Evolutionary conservation across 2,329 filamentous ascomycete species (phyloP).

Genomic region (Hypoxylon sp.): DNA sequence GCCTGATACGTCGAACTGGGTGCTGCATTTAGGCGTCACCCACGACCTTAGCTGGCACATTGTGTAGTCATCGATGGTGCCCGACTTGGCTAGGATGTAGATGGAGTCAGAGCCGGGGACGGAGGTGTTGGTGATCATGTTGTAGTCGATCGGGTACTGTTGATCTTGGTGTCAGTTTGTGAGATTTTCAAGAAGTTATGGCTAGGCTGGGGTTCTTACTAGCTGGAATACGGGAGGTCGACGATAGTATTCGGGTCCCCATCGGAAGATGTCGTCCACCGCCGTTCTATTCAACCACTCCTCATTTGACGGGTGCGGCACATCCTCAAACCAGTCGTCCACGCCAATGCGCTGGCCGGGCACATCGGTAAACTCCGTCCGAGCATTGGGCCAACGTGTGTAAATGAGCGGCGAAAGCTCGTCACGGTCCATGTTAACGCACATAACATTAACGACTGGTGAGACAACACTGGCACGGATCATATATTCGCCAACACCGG

Average conservation of each 20-base stretch:
- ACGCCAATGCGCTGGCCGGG: constrained; percentile 55
- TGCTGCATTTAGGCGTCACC: constrained; percentile 76
- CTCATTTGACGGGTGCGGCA: constrained; percentile 54
- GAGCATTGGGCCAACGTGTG: constrained; percentile 68
- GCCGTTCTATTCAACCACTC: constrained; percentile 69
- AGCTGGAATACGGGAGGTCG: constrained; percentile 68
- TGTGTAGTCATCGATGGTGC: constrained; percentile 66
- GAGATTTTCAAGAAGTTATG: background rate
- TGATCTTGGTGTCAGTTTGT: background rate
- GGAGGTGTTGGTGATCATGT: constrained; percentile 74
- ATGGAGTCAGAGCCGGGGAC: constrained; percentile 65
- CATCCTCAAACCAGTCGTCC: constrained; percentile 57
- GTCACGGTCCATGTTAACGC: constrained; percentile 72
- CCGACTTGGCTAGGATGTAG: constrained; percentile 74
- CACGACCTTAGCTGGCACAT: constrained; percentile 78
- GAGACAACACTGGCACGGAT: constrained; percentile 78
- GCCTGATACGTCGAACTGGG: constrained; percentile 70
- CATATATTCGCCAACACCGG: constrained; percentile 77
- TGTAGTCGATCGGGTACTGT: constrained; percentile 72
- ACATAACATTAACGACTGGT: constrained; percentile 80
- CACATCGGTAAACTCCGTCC: constrained; percentile 55
- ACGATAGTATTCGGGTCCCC: constrained; percentile 68
- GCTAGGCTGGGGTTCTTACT: constrained; percentile 51
- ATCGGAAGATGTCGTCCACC: constrained; percentile 80
- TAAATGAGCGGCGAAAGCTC: constrained; percentile 78